Percentiles rank a stretch among this genome's conserved stretches.
phyloP scores from a whole-genome alignment of 2,329 filamentous ascomycete genomes.

The Pseudogymnoascus sp. region DNA sequence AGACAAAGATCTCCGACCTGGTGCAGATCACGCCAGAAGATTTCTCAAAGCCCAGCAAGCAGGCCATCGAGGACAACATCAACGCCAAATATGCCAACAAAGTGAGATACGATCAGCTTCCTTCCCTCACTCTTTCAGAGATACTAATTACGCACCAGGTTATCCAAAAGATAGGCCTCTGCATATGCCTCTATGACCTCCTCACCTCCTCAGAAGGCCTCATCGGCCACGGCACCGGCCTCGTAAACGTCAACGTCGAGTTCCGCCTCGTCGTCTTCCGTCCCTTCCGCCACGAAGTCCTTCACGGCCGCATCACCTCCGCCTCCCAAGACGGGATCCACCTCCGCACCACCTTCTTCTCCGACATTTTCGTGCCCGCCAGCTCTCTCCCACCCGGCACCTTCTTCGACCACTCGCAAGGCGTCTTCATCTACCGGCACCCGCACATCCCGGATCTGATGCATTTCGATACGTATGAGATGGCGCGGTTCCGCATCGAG shows the following conservation, averaged over 20 bases:
- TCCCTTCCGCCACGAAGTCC: conserved; percentile 90
- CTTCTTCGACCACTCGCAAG: conserved; percentile 56
- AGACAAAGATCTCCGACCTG: conserved; percentile 92
- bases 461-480: conserved; percentile 85
- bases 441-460: conserved; percentile 57
- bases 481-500: conserved; percentile 78
- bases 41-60: conserved; percentile 73
- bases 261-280: conserved; percentile 92
- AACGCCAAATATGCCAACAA: conserved; percentile 96
- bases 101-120: conserved; percentile 36
- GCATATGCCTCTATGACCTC: conserved; percentile 87
- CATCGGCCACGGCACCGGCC: conserved; percentile 84
- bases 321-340: conserved; percentile 66
- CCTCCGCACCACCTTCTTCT: conserved; percentile 84
- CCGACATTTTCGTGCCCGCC: conserved; percentile 77
- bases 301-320: conserved; percentile 75
- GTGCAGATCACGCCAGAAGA: conserved; percentile 88
- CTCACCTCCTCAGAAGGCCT: conserved; percentile 84
- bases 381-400: conserved; percentile 68
- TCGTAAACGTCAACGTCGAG: conserved; percentile 93
- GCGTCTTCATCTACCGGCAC: conserved; percentile 13
- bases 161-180: conserved; percentile 89
- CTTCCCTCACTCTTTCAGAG: not conserved
- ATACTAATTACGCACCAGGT: conserved; percentile 40
- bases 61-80: conserved; percentile 92